These are phyloP conservation scores for Jaltomata sinuosa DNA, from an alignment of 257 asterid genomes.

Conservation along the genomic window DNA sequence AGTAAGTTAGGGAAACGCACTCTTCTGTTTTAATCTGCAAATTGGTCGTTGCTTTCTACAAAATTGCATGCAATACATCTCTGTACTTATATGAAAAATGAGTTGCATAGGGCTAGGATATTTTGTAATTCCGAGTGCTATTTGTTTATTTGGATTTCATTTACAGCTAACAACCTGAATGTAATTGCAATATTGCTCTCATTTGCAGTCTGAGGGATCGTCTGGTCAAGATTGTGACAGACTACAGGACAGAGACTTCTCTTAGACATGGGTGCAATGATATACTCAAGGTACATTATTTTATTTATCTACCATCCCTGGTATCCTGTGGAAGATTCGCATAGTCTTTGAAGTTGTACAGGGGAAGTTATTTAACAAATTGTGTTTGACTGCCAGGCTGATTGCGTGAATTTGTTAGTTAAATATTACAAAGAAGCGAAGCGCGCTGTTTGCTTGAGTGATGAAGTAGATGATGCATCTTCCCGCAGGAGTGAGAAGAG, in stretches of 20 bases:
- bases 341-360: background rate
- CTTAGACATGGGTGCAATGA: conserved; percentile 91
- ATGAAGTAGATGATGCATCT: conserved; percentile 64
- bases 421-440: conserved; percentile 92
- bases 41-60: background rate
- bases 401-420: conserved; percentile 73
- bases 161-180: background rate
- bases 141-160: background rate
- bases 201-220: conserved; percentile 86
- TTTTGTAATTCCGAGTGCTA: background rate
- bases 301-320: background rate
- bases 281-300: conserved; percentile 66
- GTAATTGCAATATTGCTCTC: conserved; percentile 9
- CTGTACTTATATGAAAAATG: background rate
- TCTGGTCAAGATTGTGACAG: conserved; percentile 91
- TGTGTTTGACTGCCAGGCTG: conserved; percentile 45
- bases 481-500: conserved; percentile 33
- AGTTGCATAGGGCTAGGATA: background rate
- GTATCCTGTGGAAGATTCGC: background rate
- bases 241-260: conserved; percentile 95
- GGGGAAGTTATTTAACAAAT: background rate
- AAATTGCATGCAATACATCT: background rate
- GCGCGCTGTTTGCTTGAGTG: conserved; percentile 67
- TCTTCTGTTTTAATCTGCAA: background rate
- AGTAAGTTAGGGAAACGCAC: conserved; percentile 1